Evolutionary conservation across 768 basidiomycete species (phyloP), one percentile per base, ranked within the genome.

Genomic region (Boletus vinaceobasis): DNA sequence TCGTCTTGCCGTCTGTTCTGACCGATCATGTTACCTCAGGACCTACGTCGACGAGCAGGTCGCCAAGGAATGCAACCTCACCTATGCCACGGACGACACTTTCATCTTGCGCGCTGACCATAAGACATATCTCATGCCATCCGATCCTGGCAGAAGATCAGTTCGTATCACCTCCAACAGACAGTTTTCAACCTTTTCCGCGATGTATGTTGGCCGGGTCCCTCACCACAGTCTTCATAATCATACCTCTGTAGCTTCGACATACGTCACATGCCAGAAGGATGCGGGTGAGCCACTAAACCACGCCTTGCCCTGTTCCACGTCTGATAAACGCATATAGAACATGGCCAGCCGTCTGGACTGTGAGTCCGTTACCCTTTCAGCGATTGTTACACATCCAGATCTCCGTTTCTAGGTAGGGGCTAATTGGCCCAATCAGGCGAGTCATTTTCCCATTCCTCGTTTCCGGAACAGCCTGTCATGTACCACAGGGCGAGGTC

Each of bases 401-500:
- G 32, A 27, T 26, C 11, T 26, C 29, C 19, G 21, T 32, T 50
- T 35, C 7, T 14, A 64, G 62, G 44, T 64, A 23, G 63, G 63
- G 5, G 6, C 19, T 26, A 9, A 59, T 48, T 67, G 65, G 65
- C 65, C 65, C 13, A 46, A 57, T 23, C 14, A 56, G n/a, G 65
- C 47, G 31, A 0, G 47, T 37, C 31, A 29, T 42, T 7, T 40
- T 14, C 26, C 13, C 6, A 27, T 19, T n/a, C 4, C 29, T 50
- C 33, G 29, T 11, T 14, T 33, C 29, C 19, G 1, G 15, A 21
- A n/a, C 15, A 35, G 15, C 27, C 23, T 42, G 27, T 51, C 43
- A 32, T 15, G 19, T 15, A 13, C n/a, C 1, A 9, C 15, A 70
- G 64, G 68, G 66, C 38, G 79, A 82, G 60, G 72, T 80, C 45